Conservation (phyloP, 768 basidiomycete genomes). For the Phanerochaete sordida region DNA sequence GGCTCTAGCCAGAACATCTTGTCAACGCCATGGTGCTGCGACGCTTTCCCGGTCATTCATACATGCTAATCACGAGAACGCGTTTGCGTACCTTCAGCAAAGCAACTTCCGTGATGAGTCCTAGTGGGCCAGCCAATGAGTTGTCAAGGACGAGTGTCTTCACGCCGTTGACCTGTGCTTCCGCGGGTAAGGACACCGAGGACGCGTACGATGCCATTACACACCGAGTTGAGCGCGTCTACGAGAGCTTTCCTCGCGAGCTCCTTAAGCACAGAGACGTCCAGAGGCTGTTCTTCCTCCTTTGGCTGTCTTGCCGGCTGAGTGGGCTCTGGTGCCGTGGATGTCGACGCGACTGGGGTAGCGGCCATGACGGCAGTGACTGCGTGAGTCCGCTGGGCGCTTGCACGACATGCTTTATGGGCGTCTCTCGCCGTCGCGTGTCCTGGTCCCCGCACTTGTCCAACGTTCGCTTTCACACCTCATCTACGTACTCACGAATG, state of each 20-base stretch:
- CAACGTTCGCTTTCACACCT: not conserved
- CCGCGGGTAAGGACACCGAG: not conserved
- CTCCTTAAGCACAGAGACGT: constrained; percentile 69
- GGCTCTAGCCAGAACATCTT: constrained; percentile 99
- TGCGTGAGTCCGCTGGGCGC: not conserved
- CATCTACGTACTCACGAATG: not conserved
- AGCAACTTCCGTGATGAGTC: constrained; percentile 92
- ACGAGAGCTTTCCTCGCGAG: constrained; percentile 77
- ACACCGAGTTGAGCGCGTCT: constrained; percentile 80
- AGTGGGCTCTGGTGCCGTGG: constrained; percentile 34
- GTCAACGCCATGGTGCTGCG: constrained; percentile 95
- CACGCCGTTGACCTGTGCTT: constrained; percentile 74
- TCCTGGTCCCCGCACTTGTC: no score
- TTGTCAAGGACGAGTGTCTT: constrained; percentile 96
- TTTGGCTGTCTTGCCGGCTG: constrained; percentile 25
- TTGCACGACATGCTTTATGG: not conserved
- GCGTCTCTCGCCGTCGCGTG: not conserved
- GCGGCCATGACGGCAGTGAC: constrained; percentile 13
- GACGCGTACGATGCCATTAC: not conserved
- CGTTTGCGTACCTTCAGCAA: constrained; percentile 70
- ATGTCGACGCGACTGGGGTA: constrained; percentile 19
- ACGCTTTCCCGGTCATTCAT: not conserved
- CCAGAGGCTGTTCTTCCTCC: constrained; percentile 40
- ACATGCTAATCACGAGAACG: not conserved
- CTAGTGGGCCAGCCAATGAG: constrained; percentile 84